Percentiles rank a stretch among this genome's conserved stretches.
Evolutionary conservation across 176 grass and related monocot genomes (phyloP).

Genomic region (Avena sativa): DNA sequence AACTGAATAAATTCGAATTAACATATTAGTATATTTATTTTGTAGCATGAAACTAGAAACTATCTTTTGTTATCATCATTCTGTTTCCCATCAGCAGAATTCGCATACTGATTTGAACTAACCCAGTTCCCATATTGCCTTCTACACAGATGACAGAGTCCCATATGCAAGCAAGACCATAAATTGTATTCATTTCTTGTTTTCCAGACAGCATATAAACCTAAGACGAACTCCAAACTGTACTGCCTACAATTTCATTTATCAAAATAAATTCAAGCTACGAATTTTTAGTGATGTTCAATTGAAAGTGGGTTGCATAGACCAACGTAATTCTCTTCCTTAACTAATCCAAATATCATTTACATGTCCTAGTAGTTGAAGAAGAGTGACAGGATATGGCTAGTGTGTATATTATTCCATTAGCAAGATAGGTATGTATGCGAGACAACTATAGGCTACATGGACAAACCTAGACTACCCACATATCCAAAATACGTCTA

Average conservation of each 20-base stretch:
- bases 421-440: background rate
- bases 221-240: too few relatives aligned
- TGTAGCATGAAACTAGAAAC: background rate
- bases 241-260: background rate
- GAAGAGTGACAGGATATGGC: background rate
- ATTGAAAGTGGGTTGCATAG: background rate
- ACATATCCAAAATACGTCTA: background rate
- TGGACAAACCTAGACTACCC: background rate
- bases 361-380: background rate
- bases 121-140: constrained; percentile 16
- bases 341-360: background rate
- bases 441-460: background rate
- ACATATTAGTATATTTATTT: constrained; percentile 13
- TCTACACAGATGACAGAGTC: background rate
- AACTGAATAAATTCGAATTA: constrained; percentile 21
- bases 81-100: background rate
- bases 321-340: background rate
- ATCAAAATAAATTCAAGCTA: too few relatives aligned
- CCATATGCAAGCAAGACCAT: background rate
- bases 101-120: background rate
- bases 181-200: constrained; percentile 6
- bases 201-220: background rate
- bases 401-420: background rate
- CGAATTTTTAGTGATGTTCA: background rate
- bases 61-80: background rate